Evolutionary conservation across 228 moss, liverwort and hornwort species (phyloP).

Genomic region (Sphagnum fallax): DNA sequence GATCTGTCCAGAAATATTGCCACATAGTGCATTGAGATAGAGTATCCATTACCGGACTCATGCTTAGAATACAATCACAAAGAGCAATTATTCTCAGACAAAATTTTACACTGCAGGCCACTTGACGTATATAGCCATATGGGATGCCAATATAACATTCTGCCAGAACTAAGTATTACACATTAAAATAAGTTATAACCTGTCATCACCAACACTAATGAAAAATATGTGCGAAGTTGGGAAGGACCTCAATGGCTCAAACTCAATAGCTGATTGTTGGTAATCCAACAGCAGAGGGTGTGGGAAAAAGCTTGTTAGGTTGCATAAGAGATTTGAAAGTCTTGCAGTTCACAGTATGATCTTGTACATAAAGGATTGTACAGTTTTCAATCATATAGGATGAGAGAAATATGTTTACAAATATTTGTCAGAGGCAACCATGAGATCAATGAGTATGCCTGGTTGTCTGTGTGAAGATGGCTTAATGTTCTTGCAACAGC

Average conservation of each 20-base stretch:
- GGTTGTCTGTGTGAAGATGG: background rate
- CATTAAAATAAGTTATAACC: too few species aligned
- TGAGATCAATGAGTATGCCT: background rate
- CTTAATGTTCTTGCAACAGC: background rate
- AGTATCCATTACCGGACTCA: too few species aligned
- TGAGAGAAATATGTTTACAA: background rate
- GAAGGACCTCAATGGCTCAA: too few species aligned
- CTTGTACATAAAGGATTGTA: too few species aligned
- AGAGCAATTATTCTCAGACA: background rate
- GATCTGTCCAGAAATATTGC: slow-evolving; percentile 12
- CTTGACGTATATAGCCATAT: background rate
- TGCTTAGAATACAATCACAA: too few species aligned
- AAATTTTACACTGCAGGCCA: background rate
- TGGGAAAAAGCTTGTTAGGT: too few species aligned
- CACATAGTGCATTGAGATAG: background rate
- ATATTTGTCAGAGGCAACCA: background rate
- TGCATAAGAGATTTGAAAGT: too few species aligned
- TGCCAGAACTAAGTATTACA: too few species aligned
- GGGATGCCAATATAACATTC: background rate
- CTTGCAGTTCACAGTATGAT: too few species aligned
- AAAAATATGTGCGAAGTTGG: too few species aligned
- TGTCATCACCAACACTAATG: too few species aligned
- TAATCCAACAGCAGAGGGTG: background rate
- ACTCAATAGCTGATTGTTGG: background rate
- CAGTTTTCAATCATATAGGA: too few species aligned